A percentile compares a stretch with the other conserved stretches of the same genome.
These are phyloP conservation scores for Xylariomycetidae sp. DNA, from an alignment of 2,329 filamentous ascomycete genomes.

Conservation along the genomic window DNA sequence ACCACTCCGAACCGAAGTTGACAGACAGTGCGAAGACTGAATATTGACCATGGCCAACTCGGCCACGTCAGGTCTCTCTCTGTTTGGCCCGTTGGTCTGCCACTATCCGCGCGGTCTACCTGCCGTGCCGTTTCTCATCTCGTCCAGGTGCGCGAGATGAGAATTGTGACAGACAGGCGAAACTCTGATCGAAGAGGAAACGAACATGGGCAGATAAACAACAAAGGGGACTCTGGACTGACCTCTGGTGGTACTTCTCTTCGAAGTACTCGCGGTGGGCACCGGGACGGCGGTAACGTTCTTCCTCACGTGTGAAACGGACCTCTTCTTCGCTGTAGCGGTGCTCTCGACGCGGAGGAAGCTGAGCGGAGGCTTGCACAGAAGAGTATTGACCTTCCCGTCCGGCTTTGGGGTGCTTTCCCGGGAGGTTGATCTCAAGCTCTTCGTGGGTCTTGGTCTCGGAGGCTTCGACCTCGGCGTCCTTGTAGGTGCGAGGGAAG, in stretches of 20 bases:
- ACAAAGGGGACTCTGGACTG: too few species aligned
- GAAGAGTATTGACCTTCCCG: conserved; percentile 93
- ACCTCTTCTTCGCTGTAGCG: conserved; percentile 78
- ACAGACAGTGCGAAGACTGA: too few species aligned
- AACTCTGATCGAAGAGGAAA: too few species aligned
- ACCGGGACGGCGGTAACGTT: conserved; percentile 67
- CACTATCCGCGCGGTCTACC: too few species aligned
- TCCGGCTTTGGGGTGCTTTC: conserved; percentile 73
- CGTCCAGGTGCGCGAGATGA: too few species aligned
- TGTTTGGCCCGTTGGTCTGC: too few species aligned
- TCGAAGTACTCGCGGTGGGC: conserved; percentile 51
- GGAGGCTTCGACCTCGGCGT: conserved; percentile 44
- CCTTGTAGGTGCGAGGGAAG: conserved; percentile 96
- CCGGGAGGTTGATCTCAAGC: conserved; percentile 71
- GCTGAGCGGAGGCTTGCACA: conserved; percentile 55
- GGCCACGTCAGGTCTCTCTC: too few species aligned
- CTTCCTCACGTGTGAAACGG: conserved; percentile 70
- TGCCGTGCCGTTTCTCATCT: too few species aligned
- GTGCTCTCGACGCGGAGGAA: conserved; percentile 58
- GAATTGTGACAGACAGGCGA: neutral
- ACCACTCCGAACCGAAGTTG: too few species aligned
- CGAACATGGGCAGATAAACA: too few species aligned
- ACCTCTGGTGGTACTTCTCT: conserved; percentile 52
- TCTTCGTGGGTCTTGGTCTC: conserved; percentile 78
- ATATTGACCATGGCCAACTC: too few species aligned